Evolutionary conservation across 1,284 basidiomycete species (phyloP).

Genomic region (Rhodotorula sp.): DNA sequence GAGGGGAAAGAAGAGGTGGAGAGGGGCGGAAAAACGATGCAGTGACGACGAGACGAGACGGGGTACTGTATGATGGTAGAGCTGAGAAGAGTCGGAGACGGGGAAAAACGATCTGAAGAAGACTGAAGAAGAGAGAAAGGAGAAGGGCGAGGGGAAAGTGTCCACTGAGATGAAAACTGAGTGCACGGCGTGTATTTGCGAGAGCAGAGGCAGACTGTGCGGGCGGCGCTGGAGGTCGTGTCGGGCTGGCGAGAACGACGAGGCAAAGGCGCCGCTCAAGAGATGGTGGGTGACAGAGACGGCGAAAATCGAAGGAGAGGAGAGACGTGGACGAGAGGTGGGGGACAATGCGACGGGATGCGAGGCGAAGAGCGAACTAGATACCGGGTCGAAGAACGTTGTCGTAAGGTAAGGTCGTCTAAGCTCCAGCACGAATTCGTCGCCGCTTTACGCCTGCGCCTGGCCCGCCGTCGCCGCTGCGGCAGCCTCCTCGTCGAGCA

Average conservation of each 20-base stretch:
- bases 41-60: too few relatives aligned
- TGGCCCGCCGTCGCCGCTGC: slow-evolving; percentile 9
- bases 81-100: not conserved
- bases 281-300: not conserved
- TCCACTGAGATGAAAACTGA: not conserved
- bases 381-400: too few relatives aligned
- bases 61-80: too few relatives aligned
- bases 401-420: too few relatives aligned
- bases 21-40: too few relatives aligned
- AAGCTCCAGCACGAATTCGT: not conserved
- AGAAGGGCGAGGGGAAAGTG: not conserved
- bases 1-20: too few relatives aligned
- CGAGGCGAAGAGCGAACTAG: not conserved
- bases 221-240: too few relatives aligned
- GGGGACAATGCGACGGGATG: not conserved
- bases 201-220: not conserved
- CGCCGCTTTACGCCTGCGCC: not conserved
- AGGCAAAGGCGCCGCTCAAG: not conserved
- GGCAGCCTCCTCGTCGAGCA: slow-evolving; percentile 29
- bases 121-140: not conserved
- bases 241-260: not conserved
- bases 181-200: not conserved
- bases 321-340: not conserved
- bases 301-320: slow-evolving; percentile 4
- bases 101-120: not conserved